phyloP scores from a whole-genome alignment of 148 eudicot species.

The Vaccinium darrowii region DNA sequence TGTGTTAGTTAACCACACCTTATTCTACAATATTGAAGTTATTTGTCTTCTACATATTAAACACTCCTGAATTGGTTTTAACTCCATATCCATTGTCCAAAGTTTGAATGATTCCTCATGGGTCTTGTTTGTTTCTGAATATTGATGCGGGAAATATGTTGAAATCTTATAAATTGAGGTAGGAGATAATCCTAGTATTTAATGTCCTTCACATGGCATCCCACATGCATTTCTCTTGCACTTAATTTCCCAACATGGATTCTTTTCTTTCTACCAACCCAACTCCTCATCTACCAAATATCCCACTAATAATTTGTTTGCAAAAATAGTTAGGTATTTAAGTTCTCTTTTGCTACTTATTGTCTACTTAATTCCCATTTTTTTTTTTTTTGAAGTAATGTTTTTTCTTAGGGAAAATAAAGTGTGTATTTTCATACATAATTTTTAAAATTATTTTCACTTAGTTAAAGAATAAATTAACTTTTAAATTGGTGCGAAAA shows the following conservation, averaged over 20 bases:
- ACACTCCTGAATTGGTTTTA: conserved; percentile 18
- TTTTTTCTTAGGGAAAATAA: too few species aligned
- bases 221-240: conserved; percentile 24
- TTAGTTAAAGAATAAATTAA: too few species aligned
- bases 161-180: conserved; percentile 13
- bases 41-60: conserved; percentile 7
- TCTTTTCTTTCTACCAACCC: neutral
- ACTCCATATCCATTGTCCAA: conserved; percentile 26
- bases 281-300: neutral
- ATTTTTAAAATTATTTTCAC: too few species aligned
- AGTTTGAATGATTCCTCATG: conserved; percentile 32
- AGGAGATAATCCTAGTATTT: conserved; percentile 14
- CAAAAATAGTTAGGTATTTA: neutral
- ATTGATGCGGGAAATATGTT: neutral
- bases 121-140: conserved; percentile 24
- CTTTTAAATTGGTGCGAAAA: too few species aligned
- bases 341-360: neutral
- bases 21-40: too few species aligned
- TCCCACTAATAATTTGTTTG: neutral
- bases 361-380: neutral
- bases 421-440: too few species aligned
- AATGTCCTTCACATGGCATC: conserved; percentile 34
- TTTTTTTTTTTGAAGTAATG: too few species aligned
- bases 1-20: too few species aligned
- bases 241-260: conserved; percentile 13